phyloP scores from a whole-genome alignment of 164 flowering plant species.

The Vitis labrusca region DNA sequence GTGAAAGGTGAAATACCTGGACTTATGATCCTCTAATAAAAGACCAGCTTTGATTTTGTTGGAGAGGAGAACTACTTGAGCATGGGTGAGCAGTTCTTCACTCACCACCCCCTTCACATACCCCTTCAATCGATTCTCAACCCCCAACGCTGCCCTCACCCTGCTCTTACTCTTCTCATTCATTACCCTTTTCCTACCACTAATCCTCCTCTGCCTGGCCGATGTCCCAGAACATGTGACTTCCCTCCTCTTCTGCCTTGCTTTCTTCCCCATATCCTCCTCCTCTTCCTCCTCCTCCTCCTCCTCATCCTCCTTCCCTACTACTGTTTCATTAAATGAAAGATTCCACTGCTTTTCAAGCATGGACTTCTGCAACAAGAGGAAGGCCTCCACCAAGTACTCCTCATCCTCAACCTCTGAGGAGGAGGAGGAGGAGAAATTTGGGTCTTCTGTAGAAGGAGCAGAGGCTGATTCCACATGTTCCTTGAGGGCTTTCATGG shows the following conservation, averaged over 20 bases:
- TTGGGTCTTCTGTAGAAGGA: slow-evolving; percentile 30
- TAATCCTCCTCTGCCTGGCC: slow-evolving; percentile 72
- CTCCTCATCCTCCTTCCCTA: no score
- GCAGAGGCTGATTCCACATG: slow-evolving; percentile 38
- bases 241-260: slow-evolving; percentile 27
- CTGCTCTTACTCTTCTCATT: no score
- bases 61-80: slow-evolving; percentile 75
- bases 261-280: no score
- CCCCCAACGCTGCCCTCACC: slow-evolving; percentile 34
- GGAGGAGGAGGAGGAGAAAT: no score
- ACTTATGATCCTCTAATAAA: slow-evolving; percentile 65
- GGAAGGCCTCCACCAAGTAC: slow-evolving; percentile 67
- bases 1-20: slow-evolving; percentile 37
- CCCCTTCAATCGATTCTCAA: slow-evolving; percentile 57
- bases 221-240: slow-evolving; percentile 77
- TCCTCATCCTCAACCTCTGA: slow-evolving; percentile 13
- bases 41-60: slow-evolving; percentile 73
- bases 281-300: no score
- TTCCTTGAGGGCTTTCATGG: slow-evolving; percentile 67
- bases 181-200: slow-evolving; percentile 5
- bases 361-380: slow-evolving; percentile 86
- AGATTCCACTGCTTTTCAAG: slow-evolving; percentile 92
- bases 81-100: slow-evolving; percentile 72
- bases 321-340: slow-evolving; percentile 42
- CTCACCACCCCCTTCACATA: slow-evolving; percentile 71